Evolutionary conservation across 73 alveolate species (phyloP), one percentile per base, ranked within the genome.

Genomic region (Diophrys appendiculata): DNA sequence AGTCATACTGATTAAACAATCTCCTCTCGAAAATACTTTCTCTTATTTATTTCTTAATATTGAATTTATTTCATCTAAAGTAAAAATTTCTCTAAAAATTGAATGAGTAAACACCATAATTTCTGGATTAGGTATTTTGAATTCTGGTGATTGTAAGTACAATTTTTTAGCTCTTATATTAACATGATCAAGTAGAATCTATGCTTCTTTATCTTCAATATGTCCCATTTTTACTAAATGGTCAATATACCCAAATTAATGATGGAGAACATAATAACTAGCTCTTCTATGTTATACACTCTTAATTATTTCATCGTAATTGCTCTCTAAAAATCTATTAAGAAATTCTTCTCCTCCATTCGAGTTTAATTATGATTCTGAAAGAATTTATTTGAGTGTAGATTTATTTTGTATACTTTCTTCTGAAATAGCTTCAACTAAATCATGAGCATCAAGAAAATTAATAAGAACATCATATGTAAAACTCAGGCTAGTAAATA

Each of bases 261-360:
- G 83, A 68, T 76, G 34, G 24, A 88, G 80, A 18, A 88, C 55
- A 30, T 80, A 71, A 65, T 72, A 86, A 30, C 86, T 78, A n/a
- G 89, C 91, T 76, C 95, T 64, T 55, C 82, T 88, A 24, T 88
- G 87, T 64, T 83, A 81, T 52, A 88, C 80, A n/a, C 91, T 90
- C 69, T 78, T 88, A 31, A 76, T 79, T 22, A 83, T 82, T 65
- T 88, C 95, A 52, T 76, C 82, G 70, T 74, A 88, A 25, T 80
- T 83, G 22, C 77, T 84, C 56, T 82, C 78, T 26, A 88, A 52
- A 31, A 65, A 68, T 1, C 77, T 60, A 65, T 75, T 64, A 24
- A 88, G 79, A 29, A 67, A 76, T 24, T 67, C 54, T 30, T 88
- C 90, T n/a, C 87, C 91, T 29, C 68, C 65, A 5, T 56, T 68